Percentiles rank a stretch among this genome's conserved stretches.
Evolutionary conservation across 176 grass and related monocot genomes (phyloP).

Genomic region (Triticum turgidum): DNA sequence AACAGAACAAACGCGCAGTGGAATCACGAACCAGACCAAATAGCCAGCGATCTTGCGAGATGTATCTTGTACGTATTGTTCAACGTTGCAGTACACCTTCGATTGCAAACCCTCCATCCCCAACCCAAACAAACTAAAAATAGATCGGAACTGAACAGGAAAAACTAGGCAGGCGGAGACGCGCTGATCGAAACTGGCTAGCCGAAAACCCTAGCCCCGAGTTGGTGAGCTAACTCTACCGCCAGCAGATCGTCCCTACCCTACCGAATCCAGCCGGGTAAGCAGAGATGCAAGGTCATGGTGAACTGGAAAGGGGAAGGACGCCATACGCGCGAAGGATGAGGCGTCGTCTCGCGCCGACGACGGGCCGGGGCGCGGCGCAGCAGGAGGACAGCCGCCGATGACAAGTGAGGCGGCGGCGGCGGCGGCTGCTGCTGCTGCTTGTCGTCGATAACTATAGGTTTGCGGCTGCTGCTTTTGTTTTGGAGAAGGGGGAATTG

Average conservation of each 20-base stretch:
- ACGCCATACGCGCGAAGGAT: not conserved
- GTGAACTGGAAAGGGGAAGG: not conserved
- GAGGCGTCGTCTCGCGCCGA: not conserved
- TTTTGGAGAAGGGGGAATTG: not conserved
- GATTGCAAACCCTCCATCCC: no score
- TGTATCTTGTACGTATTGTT: not conserved
- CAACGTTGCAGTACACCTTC: no score
- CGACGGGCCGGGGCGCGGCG: not conserved
- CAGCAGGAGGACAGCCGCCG: not conserved
- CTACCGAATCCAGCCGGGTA: no score
- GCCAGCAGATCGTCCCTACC: no score
- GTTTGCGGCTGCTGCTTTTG: not conserved
- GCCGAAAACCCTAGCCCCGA: not conserved
- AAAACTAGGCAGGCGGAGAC: not conserved
- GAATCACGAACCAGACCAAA: not conserved
- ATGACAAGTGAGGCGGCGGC: not conserved
- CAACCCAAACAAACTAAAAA: not conserved
- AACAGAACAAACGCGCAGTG: not conserved
- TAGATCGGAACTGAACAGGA: not conserved
- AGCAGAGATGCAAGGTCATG: not conserved
- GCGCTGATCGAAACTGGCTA: not conserved
- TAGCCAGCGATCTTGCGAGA: not conserved
- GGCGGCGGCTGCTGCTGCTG: not conserved
- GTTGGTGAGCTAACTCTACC: not conserved
- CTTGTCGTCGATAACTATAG: not conserved